Evolutionary conservation across 345 rosid species (phyloP), one percentile per base, ranked within the genome.

Genomic region (Raphanus raphanistrum): DNA sequence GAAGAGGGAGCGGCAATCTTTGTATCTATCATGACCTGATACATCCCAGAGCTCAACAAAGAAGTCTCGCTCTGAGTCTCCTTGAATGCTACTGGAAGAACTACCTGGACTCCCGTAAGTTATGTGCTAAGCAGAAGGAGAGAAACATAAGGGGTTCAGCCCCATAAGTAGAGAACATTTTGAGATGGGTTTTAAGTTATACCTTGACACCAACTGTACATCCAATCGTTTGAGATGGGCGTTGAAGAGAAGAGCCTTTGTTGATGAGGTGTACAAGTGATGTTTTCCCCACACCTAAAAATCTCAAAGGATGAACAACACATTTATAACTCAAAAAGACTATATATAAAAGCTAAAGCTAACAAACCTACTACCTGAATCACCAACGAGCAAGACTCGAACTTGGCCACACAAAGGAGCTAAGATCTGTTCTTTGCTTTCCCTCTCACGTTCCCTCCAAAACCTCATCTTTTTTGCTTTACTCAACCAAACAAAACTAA

Each of bases 1-100:
- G 84, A 95, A 95, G 12, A 92, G 83, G 21, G 99, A 86, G 13
- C 98, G 90, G 69, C 98, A 92, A 74, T 90, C 98, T 86, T 90
- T 95, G 85, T 95, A 95, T 72, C 98, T 86, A 0, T 95, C 99
- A 65, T 95, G 99, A 9, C 99, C 98, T 26, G 98, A 95, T 60
- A 95, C 89, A 82, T 95, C 99, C 99, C 99, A 95, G 1, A 95
- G 96, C 81, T 95, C 99, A 13, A 92, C 84, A 81, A 95, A 95
- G 86, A 95, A 92, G 71, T 95, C 98, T 87, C 99, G 86, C 82
- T 90, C 97, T n/a, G 88, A 61, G 78, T 95, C 97, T 81, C 97
- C 93, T 82, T 85, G 87, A 72, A 89, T 75, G 84, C 92, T 95
- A 81, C 83, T 90, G 9, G 99, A 95, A 62, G 99, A 92, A 84